A percentile compares a stretch with the other conserved stretches of the same genome.
Conservation (phyloP, 352 stramenopile genomes). For the Pythium folliculosum region DNA sequence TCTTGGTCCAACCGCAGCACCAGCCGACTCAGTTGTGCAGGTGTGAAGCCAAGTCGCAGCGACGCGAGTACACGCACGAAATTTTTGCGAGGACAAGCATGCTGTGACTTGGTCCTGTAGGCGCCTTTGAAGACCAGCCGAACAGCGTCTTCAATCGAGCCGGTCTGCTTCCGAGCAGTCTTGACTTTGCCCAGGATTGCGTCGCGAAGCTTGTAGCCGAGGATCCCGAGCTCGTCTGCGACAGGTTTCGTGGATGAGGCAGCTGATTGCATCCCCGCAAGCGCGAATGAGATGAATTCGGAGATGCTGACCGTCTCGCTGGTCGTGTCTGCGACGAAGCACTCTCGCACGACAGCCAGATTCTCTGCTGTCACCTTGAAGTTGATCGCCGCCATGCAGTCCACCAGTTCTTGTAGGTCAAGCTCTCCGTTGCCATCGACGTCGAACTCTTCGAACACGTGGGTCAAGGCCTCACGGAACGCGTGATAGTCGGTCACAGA, state of each 20-base stretch:
- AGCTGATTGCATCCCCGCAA: constrained; percentile 28
- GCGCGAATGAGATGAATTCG: constrained; percentile 79
- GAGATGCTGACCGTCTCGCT: constrained; percentile 50
- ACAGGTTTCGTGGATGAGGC: neutral
- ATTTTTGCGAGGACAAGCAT: constrained; percentile 28
- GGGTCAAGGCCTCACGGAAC: constrained; percentile 53
- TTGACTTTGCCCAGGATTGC: constrained; percentile 44
- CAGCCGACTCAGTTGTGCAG: constrained; percentile 52
- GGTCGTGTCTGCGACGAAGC: constrained; percentile 41
- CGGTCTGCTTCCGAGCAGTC: constrained; percentile 32
- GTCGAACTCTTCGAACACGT: constrained; percentile 63
- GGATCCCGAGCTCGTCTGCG: constrained; percentile 48
- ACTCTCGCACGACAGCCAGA: constrained; percentile 49
- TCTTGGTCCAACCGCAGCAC: constrained; percentile 58
- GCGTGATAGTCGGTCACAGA: constrained; percentile 40
- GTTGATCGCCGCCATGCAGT: constrained; percentile 52
- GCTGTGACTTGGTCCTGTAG: constrained; percentile 33
- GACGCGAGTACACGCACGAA: constrained; percentile 45
- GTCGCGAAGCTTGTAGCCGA: constrained; percentile 50
- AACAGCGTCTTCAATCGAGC: constrained; percentile 56
- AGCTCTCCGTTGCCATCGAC: constrained; percentile 53
- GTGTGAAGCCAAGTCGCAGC: constrained; percentile 45
- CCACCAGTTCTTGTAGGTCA: constrained; percentile 50
- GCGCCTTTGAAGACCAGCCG: constrained; percentile 51
- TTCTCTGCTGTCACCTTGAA: constrained; percentile 46